Evolutionary conservation across 257 asterid species (phyloP).

Genomic region (Henckelia pumila): DNA sequence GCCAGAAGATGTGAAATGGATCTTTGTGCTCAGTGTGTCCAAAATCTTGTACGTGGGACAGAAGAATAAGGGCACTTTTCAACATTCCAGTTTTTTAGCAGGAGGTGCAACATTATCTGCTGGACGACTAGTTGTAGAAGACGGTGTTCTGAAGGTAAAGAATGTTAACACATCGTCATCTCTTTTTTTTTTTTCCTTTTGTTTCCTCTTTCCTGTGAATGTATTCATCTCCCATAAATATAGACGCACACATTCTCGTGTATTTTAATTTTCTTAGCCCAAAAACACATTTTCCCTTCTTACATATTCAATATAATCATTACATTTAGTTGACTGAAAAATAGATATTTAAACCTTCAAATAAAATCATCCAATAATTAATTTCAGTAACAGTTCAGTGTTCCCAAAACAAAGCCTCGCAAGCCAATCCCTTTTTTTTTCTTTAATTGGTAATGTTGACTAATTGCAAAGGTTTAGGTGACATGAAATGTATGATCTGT

Average conservation of each 20-base stretch:
- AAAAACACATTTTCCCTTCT: too few relatives aligned
- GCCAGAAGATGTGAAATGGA: conserved; percentile 75
- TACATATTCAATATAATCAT: too few relatives aligned
- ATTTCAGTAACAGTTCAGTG: background rate
- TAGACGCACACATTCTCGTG: background rate
- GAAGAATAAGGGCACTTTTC: conserved; percentile 79
- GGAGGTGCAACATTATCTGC: conserved; percentile 94
- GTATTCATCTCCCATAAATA: background rate
- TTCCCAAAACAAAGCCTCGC: too few relatives aligned
- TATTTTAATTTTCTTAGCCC: background rate
- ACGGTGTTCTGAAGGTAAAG: conserved; percentile 71
- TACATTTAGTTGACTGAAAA: background rate
- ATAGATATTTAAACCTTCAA: background rate
- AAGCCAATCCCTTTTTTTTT: background rate
- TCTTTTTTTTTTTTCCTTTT: too few relatives aligned
- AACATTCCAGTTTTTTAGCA: conserved; percentile 94
- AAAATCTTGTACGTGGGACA: conserved; percentile 62
- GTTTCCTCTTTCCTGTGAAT: background rate
- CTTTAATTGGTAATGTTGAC: background rate
- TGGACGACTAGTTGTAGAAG: conserved; percentile 71
- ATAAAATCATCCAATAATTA: background rate
- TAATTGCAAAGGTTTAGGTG: background rate
- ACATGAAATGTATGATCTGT: background rate
- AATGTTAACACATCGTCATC: background rate
- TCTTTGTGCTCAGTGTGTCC: conserved; percentile 75